A percentile compares a stretch with the other conserved stretches of the same genome.
phyloP scores from a whole-genome alignment of 306 rosid species.

The Cyamopsis tetragonoloba region DNA sequence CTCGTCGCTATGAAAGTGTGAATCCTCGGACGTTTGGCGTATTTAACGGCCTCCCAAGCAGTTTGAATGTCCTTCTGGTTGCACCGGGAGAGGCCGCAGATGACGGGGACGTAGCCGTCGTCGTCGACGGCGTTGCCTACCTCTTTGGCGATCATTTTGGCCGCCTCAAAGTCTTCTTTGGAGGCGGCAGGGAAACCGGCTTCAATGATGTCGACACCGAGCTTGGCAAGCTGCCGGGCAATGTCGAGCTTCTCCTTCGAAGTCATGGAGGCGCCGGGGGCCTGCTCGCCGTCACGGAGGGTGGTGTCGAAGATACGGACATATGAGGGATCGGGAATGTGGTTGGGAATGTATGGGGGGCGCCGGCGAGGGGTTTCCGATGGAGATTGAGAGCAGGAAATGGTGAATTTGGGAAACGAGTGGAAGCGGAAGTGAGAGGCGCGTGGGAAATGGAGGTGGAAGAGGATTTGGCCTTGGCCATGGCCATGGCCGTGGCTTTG shows the following conservation, averaged over 20 bases:
- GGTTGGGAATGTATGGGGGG: conserved; percentile 81
- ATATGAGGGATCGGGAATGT: conserved; percentile 67
- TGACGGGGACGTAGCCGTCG: conserved; percentile 78
- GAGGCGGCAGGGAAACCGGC: conserved; percentile 95
- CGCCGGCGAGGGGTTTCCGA: conserved; percentile 30
- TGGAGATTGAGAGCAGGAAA: conserved; percentile 27
- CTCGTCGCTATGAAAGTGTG: conserved; percentile 96
- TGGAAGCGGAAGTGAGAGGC: background rate
- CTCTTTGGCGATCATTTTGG: conserved; percentile 59
- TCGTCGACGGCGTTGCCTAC: conserved; percentile 70
- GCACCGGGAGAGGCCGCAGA: conserved; percentile 84
- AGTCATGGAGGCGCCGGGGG: conserved; percentile 96
- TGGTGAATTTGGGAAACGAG: conserved; percentile 3
- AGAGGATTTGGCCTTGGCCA: background rate
- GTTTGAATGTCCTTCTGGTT: conserved; percentile 72
- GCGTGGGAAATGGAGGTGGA: conserved; percentile 26
- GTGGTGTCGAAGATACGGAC: conserved; percentile 93
- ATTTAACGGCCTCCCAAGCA: conserved; percentile 92
- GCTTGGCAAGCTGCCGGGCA: conserved; percentile 79
- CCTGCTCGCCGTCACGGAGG: conserved; percentile 98
- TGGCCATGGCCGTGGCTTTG: background rate
- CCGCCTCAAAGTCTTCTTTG: conserved; percentile 80
- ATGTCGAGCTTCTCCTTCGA: conserved; percentile 86
- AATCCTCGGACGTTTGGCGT: conserved; percentile 73
- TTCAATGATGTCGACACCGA: conserved; percentile 90